Evolutionary conservation across 495 filamentous ascomycete genomes (phyloP).

Genomic region (Aspergillus sclerotiicarbonarius): DNA sequence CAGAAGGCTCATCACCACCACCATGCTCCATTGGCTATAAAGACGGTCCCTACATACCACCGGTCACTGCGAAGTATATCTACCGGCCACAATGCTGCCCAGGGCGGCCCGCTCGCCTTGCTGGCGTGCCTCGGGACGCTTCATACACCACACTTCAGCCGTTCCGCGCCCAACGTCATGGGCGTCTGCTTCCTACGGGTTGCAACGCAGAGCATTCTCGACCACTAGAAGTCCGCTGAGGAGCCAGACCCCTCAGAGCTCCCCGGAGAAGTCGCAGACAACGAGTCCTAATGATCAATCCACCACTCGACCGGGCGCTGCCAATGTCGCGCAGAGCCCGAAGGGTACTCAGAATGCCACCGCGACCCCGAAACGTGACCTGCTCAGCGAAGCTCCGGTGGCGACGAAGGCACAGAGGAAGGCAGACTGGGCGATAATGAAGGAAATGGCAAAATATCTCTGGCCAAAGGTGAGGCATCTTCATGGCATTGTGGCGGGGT

Average conservation of each 20-base stretch:
- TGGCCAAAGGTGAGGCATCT: slow-evolving; percentile 74
- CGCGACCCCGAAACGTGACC: slow-evolving; percentile 43
- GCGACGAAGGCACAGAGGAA: slow-evolving; percentile 84
- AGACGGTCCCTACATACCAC: not conserved
- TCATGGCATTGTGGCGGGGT: not conserved
- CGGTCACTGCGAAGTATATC: slow-evolving; percentile 7
- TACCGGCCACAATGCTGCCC: slow-evolving; percentile 40
- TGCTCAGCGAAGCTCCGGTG: slow-evolving; percentile 55
- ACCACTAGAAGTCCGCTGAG: slow-evolving; percentile 16
- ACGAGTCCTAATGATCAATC: slow-evolving; percentile 14
- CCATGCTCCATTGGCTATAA: slow-evolving; percentile 30
- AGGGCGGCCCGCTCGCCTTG: slow-evolving; percentile 43
- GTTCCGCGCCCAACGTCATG: slow-evolving; percentile 27
- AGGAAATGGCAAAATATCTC: slow-evolving; percentile 93
- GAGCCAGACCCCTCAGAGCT: slow-evolving; percentile 21
- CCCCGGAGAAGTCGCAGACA: slow-evolving; percentile 12
- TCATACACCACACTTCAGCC: slow-evolving; percentile 30
- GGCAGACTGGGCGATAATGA: slow-evolving; percentile 98
- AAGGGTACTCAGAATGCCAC: slow-evolving; percentile 28
- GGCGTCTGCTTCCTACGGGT: slow-evolving; percentile 20
- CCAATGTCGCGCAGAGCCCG: slow-evolving; percentile 21
- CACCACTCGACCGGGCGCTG: slow-evolving; percentile 19
- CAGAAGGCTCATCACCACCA: slow-evolving; percentile 7
- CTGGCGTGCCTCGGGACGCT: slow-evolving; percentile 35
- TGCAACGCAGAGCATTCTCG: slow-evolving; percentile 34